Evolutionary conservation across 2,329 filamentous ascomycete genomes (phyloP).

Genomic region (Phoma sp.): DNA sequence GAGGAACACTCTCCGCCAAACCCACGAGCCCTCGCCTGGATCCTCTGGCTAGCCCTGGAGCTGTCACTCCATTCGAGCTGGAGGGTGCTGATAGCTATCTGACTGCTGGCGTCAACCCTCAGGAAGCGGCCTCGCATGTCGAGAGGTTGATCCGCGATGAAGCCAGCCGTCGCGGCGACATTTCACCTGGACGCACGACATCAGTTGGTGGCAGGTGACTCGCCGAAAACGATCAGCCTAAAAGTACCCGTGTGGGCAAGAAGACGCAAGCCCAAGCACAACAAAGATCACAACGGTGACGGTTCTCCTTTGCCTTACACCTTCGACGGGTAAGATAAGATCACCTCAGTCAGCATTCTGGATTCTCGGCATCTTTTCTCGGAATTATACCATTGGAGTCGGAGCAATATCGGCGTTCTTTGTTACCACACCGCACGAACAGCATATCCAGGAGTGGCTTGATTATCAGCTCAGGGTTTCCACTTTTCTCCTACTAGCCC

Average conservation of each 20-base stretch:
- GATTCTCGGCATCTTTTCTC: conserved; percentile 6
- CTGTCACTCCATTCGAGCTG: conserved; percentile 60
- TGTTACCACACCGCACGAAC: conserved; percentile 22
- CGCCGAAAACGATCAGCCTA: conserved; percentile 13
- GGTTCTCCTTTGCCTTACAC: not conserved
- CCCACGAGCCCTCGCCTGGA: conserved; percentile 57
- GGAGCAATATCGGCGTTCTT: conserved; percentile 45
- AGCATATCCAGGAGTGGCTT: conserved; percentile 17
- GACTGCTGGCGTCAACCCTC: conserved; percentile 49
- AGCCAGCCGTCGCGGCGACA: conserved; percentile 45
- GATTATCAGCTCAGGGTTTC: conserved; percentile 15
- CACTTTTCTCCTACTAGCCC: conserved; percentile 9
- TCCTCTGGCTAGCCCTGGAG: conserved; percentile 58
- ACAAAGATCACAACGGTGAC: conserved; percentile 11
- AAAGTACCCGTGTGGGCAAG: conserved; percentile 4
- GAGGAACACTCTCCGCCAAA: conserved; percentile 35
- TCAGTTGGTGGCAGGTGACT: conserved; percentile 44
- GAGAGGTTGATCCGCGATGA: conserved; percentile 57
- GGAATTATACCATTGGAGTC: conserved; percentile 22
- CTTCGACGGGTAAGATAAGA: not conserved
- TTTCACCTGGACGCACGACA: conserved; percentile 37
- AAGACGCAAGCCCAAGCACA: conserved; percentile 6
- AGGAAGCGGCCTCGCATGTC: conserved; percentile 50
- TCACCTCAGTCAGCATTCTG: not conserved
- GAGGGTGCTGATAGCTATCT: conserved; percentile 54